These are phyloP conservation scores for Ophiostoma tasmaniense DNA, from an alignment of 2,329 filamentous ascomycete genomes.

Conservation along the genomic window DNA sequence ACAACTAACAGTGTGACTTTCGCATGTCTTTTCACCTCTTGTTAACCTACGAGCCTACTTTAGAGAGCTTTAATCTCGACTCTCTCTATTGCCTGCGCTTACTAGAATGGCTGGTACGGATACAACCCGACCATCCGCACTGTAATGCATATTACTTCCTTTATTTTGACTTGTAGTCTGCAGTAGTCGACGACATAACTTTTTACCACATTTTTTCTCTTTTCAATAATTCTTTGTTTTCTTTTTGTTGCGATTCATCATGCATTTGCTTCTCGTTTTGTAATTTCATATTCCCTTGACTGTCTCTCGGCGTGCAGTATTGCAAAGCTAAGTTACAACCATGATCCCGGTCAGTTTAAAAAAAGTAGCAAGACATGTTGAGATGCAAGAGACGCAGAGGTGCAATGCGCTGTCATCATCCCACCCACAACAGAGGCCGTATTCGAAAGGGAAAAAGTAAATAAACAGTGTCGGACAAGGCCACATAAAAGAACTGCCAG, in stretches of 20 bases:
- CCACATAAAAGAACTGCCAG: neutral
- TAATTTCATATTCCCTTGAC: neutral
- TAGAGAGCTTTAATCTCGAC: too few relatives aligned
- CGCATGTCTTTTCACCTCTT: neutral
- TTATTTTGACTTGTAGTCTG: neutral
- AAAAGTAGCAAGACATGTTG: neutral
- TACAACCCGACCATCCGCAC: neutral
- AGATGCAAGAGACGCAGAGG: neutral
- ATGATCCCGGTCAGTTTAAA: neutral
- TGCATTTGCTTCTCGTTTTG: neutral
- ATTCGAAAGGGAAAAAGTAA: neutral
- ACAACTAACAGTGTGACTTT: neutral
- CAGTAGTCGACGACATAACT: neutral
- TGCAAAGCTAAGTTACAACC: neutral
- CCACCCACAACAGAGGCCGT: neutral
- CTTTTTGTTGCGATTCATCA: neutral
- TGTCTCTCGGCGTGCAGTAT: neutral
- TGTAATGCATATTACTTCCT: neutral
- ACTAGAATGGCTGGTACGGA: neutral
- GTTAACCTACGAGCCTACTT: too few relatives aligned
- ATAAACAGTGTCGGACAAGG: neutral
- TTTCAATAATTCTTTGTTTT: neutral
- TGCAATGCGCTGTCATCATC: neutral
- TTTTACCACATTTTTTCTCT: neutral
- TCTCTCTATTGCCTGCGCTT: neutral